Evolutionary conservation across 805 yeast genomes (phyloP).

Genomic region (Starmerella vitae): DNA sequence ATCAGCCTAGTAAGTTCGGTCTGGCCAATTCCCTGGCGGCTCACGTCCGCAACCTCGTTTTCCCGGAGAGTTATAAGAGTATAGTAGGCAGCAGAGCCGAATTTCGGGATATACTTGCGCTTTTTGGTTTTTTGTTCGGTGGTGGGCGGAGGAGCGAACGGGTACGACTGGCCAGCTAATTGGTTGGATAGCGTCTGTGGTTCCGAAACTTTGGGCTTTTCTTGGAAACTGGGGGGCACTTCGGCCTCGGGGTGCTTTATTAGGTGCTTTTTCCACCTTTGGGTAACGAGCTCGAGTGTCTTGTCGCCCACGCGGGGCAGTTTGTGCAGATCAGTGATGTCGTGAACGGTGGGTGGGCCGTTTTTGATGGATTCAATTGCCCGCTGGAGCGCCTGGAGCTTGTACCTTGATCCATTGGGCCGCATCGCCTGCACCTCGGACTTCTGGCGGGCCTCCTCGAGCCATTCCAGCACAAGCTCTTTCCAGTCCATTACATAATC

Average conservation of each 20-base stretch:
- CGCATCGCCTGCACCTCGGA: conserved; percentile 13
- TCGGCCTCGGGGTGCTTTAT: conserved; percentile 33
- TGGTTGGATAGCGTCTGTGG: conserved; percentile 1
- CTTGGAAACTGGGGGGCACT: conserved; percentile 31
- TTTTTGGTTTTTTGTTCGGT: conserved; percentile 8
- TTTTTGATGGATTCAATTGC: conserved; percentile 11
- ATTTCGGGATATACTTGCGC: conserved; percentile 21
- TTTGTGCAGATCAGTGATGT: conserved; percentile 41
- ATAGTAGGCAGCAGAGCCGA: conserved; percentile 18
- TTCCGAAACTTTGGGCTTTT: neutral
- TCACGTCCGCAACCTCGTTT: conserved; percentile 14
- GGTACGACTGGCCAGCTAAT: conserved; percentile 7
- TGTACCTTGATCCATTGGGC: conserved; percentile 12
- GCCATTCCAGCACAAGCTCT: conserved; percentile 23
- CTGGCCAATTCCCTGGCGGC: conserved; percentile 46
- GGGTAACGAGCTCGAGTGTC: conserved; percentile 40
- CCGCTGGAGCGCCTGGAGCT: conserved; percentile 6
- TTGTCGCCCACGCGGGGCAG: conserved; percentile 63
- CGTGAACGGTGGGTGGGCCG: conserved; percentile 2
- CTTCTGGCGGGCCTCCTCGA: conserved; percentile 19
- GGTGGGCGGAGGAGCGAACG: conserved; percentile 12
- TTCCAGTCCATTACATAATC: conserved; percentile 22
- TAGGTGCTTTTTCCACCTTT: conserved; percentile 42
- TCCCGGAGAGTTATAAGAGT: conserved; percentile 17
- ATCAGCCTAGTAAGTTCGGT: conserved; percentile 36